Evolutionary conservation across 495 filamentous ascomycete species (phyloP).

Genomic region (Penicillium paxilli): DNA sequence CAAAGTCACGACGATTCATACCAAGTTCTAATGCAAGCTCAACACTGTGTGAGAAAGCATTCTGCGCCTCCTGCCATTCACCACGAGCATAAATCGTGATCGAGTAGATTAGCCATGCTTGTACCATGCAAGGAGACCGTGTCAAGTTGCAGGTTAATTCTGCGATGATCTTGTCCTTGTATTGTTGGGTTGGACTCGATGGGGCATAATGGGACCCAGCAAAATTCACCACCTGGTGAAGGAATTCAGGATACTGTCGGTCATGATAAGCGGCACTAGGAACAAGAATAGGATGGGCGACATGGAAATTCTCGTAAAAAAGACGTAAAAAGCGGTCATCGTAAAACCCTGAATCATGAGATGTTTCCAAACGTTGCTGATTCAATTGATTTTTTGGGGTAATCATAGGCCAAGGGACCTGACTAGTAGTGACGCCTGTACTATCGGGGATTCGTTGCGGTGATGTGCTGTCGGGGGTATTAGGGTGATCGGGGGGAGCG

Average conservation of each 20-base stretch:
- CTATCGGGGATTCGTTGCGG: slow-evolving; percentile 12
- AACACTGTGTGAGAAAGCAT: slow-evolving; percentile 27
- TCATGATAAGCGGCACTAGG: slow-evolving; percentile 32
- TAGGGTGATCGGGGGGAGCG: slow-evolving; percentile 3
- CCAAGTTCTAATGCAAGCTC: slow-evolving; percentile 39
- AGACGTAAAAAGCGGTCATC: slow-evolving; percentile 37
- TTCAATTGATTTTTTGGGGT: slow-evolving; percentile 11
- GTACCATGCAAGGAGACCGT: slow-evolving; percentile 35
- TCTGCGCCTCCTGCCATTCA: slow-evolving; percentile 34
- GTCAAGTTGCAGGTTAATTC: slow-evolving; percentile 28
- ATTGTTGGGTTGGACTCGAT: slow-evolving; percentile 18
- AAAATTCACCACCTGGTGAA: slow-evolving; percentile 38
- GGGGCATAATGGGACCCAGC: slow-evolving; percentile 39
- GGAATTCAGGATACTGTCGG: slow-evolving; percentile 36
- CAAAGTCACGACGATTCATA: slow-evolving; percentile 38
- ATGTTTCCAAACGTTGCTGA: slow-evolving; percentile 10
- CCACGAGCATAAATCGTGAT: slow-evolving; percentile 37
- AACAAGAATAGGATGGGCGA: slow-evolving; percentile 40
- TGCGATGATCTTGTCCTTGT: slow-evolving; percentile 25
- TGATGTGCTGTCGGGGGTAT: slow-evolving; percentile 21
- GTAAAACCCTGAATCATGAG: slow-evolving; percentile 18
- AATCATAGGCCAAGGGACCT: slow-evolving; percentile 27
- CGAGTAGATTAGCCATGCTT: slow-evolving; percentile 38
- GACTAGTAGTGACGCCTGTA: slow-evolving; percentile 11
- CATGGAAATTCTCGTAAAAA: slow-evolving; percentile 44